Conservation (phyloP, 768 basidiomycete species). For the Paxillus ammoniavirescens region DNA sequence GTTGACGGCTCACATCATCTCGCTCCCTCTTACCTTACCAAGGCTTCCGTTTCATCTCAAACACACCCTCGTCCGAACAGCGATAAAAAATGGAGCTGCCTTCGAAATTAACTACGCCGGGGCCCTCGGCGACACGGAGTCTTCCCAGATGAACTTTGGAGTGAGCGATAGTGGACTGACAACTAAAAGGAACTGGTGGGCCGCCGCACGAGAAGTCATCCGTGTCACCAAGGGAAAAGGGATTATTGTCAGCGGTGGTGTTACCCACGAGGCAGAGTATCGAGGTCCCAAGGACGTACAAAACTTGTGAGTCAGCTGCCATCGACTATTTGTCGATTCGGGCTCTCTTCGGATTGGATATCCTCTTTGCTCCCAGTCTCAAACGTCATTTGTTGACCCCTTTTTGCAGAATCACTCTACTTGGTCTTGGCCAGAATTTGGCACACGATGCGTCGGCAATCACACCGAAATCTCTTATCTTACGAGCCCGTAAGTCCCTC, state of each 20-base stretch:
- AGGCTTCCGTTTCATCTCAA: constrained; percentile 80
- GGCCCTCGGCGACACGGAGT: constrained; percentile 61
- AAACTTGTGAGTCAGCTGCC: constrained; percentile 58
- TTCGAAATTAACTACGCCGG: constrained; percentile 83
- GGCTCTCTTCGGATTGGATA: no score
- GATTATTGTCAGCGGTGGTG: constrained; percentile 70
- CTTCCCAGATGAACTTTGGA: constrained; percentile 42
- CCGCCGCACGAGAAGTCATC: constrained; percentile 68
- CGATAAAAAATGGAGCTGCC: constrained; percentile 76
- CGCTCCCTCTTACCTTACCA: constrained; percentile 73
- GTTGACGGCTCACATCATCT: constrained; percentile 77
- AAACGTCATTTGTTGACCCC: not conserved
- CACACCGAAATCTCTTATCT: constrained; percentile 61
- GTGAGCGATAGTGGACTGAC: constrained; percentile 50
- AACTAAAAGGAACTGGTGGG: constrained; percentile 85
- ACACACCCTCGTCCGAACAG: constrained; percentile 78
- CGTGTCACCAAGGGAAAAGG: constrained; percentile 82
- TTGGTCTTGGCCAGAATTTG: constrained; percentile 67
- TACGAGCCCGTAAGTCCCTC: constrained; percentile 65
- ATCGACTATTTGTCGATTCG: not conserved
- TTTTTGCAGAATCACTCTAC: constrained; percentile 54
- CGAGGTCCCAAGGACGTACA: constrained; percentile 71
- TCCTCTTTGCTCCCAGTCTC: not conserved
- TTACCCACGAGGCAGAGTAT: constrained; percentile 56
- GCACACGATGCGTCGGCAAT: constrained; percentile 63